Percentiles rank a stretch among this genome's conserved stretches.
phyloP scores from a whole-genome alignment of 2,329 filamentous ascomycete genomes.

The Sphaerulina vaccinii region DNA sequence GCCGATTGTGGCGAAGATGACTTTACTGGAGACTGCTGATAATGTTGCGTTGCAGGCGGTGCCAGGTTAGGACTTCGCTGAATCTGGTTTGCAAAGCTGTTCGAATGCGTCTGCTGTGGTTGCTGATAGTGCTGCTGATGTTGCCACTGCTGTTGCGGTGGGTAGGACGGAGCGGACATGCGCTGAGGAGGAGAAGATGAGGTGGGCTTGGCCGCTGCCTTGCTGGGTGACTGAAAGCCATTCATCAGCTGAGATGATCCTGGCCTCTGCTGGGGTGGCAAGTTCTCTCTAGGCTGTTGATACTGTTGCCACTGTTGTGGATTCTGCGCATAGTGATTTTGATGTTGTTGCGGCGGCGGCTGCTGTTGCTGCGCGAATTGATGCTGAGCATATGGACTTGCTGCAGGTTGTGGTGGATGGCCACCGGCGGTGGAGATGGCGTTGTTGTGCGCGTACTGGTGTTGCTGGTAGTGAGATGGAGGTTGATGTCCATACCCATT shows the following conservation, averaged over 20 bases:
- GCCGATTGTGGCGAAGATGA: conserved; percentile 3
- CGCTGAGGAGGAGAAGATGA: conserved; percentile 5
- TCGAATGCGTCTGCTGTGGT: neutral
- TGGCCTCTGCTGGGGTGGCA: conserved; percentile 18
- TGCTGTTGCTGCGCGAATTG: conserved; percentile 7
- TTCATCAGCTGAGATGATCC: conserved; percentile 33
- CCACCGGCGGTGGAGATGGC: conserved; percentile 35
- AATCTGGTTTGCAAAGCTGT: neutral
- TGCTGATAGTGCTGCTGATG: conserved; percentile 7
- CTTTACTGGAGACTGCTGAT: neutral
- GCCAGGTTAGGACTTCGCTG: conserved; percentile 6
- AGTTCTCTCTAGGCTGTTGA: conserved; percentile 11
- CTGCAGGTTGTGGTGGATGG: conserved; percentile 17
- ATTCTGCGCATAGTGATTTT: conserved; percentile 21
- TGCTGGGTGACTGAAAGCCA: conserved; percentile 33
- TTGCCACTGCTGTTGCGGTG: neutral
- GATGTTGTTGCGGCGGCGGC: conserved; percentile 18
- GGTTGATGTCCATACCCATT: conserved; percentile 26
- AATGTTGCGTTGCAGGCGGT: neutral
- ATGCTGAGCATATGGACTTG: conserved; percentile 13
- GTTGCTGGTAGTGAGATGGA: conserved; percentile 32
- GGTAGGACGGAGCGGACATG: neutral
- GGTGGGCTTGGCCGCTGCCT: conserved; percentile 22
- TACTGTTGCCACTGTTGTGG: conserved; percentile 23
- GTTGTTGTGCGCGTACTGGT: conserved; percentile 36